A percentile compares a stretch with the other conserved stretches of the same genome.
Evolutionary conservation across 148 eudicot species (phyloP).

Genomic region (Vaccinium darrowii): DNA sequence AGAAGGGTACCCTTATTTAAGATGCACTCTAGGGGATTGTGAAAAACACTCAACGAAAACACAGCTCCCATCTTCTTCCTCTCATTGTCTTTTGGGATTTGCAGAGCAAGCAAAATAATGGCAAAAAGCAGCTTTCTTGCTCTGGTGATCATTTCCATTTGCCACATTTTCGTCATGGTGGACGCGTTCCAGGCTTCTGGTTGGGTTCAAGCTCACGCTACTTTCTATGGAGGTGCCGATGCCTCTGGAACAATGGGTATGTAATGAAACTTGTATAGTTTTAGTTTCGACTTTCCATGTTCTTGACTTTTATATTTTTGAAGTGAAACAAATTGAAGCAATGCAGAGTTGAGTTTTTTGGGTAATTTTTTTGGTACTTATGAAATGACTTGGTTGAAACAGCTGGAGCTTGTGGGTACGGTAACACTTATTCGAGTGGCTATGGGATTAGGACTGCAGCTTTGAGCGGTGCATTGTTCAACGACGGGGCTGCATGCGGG

Average conservation of each 20-base stretch:
- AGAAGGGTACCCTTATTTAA: constrained; percentile 21
- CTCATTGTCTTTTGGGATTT: neutral
- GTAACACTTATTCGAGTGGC: constrained; percentile 61
- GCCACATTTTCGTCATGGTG: constrained; percentile 25
- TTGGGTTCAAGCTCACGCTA: constrained; percentile 61
- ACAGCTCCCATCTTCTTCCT: neutral
- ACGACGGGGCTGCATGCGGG: constrained; percentile 76
- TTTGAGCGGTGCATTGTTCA: constrained; percentile 82
- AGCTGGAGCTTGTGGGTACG: constrained; percentile 99
- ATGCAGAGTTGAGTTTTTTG: neutral
- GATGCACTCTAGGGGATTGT: neutral
- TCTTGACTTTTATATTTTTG: neutral
- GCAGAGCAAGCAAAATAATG: constrained; percentile 24
- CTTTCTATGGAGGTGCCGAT: constrained; percentile 80
- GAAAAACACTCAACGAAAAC: constrained; percentile 14
- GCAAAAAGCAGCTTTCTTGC: constrained; percentile 18
- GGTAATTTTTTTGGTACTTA: neutral
- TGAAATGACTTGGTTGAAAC: neutral
- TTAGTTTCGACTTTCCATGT: neutral
- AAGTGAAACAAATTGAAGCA: neutral
- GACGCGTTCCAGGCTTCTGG: constrained; percentile 52
- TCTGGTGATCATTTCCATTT: constrained; percentile 24
- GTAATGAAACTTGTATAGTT: neutral
- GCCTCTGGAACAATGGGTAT: constrained; percentile 88
- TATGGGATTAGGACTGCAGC: constrained; percentile 86